These are phyloP conservation scores for Pichia sp. DNA, from an alignment of 1,139 yeast genomes.

Conservation along the genomic window DNA sequence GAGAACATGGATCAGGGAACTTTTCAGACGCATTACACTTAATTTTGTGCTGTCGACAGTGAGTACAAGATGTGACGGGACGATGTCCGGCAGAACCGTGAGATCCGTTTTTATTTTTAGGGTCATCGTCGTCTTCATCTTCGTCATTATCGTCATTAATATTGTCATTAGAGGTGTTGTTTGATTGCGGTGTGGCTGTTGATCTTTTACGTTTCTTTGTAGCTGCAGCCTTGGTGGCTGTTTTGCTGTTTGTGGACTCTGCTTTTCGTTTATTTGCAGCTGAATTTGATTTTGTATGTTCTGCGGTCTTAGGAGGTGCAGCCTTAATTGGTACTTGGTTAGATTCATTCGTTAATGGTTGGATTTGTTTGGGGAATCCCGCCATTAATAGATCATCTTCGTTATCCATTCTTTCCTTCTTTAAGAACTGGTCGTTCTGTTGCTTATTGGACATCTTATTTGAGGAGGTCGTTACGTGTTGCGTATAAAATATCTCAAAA, in stretches of 20 bases:
- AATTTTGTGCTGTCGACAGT: constrained; percentile 93
- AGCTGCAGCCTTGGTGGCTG: not conserved
- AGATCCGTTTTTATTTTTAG: constrained; percentile 8
- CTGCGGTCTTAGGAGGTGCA: not conserved
- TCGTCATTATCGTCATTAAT: constrained; percentile 1
- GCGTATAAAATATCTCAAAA: too few species aligned
- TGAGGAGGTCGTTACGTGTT: too few species aligned
- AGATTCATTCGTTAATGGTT: not conserved
- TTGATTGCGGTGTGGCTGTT: not conserved
- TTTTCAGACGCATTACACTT: constrained; percentile 88
- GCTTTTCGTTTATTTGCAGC: constrained; percentile 2
- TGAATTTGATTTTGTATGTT: not conserved
- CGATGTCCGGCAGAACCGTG: constrained; percentile 52
- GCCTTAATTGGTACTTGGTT: not conserved
- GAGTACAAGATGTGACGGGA: constrained; percentile 91
- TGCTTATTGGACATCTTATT: not conserved
- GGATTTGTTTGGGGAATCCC: not conserved
- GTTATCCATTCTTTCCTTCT: not conserved
- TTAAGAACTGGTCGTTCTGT: not conserved
- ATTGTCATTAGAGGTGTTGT: not conserved
- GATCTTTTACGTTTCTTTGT: constrained; percentile 10
- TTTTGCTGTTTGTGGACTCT: not conserved
- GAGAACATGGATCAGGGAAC: constrained; percentile 77
- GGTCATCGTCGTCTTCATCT: not conserved
- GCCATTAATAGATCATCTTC: not conserved